Conservation (phyloP, 179 eudicot species). For the Gypsophila paniculata region DNA sequence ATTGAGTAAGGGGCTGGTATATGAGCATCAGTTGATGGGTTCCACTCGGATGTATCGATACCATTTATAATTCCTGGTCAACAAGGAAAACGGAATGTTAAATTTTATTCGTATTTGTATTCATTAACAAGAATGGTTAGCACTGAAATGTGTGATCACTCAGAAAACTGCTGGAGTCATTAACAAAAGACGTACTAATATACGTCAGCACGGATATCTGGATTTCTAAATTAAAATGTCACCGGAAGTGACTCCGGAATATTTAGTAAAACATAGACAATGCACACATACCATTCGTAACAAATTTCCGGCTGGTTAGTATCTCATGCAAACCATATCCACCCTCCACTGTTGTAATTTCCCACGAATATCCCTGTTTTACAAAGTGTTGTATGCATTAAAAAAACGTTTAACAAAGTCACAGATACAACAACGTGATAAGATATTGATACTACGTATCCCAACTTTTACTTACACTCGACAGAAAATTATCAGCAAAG, state of each 20-base stretch:
- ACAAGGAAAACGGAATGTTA: not conserved
- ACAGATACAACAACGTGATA: too few relatives aligned
- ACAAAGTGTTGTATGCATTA: not conserved
- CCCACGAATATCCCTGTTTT: slow-evolving; percentile 92
- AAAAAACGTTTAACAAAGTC: too few relatives aligned
- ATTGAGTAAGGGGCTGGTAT: slow-evolving; percentile 62
- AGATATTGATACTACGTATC: not conserved
- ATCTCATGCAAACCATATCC: slow-evolving; percentile 89
- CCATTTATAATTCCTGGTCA: slow-evolving; percentile 85
- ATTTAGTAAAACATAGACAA: too few relatives aligned
- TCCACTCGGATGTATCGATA: slow-evolving; percentile 67
- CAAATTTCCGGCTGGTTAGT: slow-evolving; percentile 64
- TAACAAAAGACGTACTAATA: too few relatives aligned
- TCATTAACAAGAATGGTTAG: not conserved
- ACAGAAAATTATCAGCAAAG: not conserved
- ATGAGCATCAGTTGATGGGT: slow-evolving; percentile 68
- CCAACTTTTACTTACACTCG: not conserved
- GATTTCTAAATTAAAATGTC: too few relatives aligned
- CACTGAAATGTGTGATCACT: not conserved
- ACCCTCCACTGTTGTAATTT: slow-evolving; percentile 92
- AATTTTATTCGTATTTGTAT: not conserved
- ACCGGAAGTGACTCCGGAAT: too few relatives aligned
- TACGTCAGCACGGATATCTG: too few relatives aligned
- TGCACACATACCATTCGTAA: slow-evolving; percentile 56
- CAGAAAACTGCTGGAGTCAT: too few relatives aligned